Conservation (phyloP, 805 yeast genomes). For the Metschnikowia similis region DNA sequence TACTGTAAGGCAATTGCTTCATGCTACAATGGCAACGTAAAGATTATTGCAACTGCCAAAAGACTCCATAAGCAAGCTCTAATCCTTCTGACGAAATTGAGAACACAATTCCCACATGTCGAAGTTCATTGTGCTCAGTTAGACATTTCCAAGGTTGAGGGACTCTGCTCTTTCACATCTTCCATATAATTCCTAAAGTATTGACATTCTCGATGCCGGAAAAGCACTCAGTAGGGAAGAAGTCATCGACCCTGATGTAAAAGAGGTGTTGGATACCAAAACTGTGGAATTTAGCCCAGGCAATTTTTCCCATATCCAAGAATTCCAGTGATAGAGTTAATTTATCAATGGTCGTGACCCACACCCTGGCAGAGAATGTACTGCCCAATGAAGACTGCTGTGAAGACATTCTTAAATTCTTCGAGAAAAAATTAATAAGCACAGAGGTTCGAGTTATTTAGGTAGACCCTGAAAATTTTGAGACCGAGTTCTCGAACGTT, state of each 20-base stretch:
- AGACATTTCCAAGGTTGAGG: conserved; percentile 39
- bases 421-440: conserved; percentile 71
- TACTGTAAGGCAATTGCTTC: conserved; percentile 84
- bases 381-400: conserved; percentile 72
- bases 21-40: conserved; percentile 69
- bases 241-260: conserved; percentile 71
- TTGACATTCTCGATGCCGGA: conserved; percentile 70
- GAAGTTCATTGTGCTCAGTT: conserved; percentile 56
- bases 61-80: conserved; percentile 59
- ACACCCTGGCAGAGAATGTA: conserved; percentile 74
- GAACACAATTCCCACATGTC: conserved; percentile 44
- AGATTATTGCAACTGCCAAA: conserved; percentile 74
- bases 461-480: conserved; percentile 76
- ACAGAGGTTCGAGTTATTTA: conserved; percentile 70
- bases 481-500: conserved; percentile 67
- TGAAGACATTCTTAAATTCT: conserved; percentile 65
- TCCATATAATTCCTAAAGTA: conserved; percentile 57
- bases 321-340: conserved; percentile 72
- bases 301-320: conserved; percentile 67
- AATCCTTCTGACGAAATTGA: conserved; percentile 47
- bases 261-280: conserved; percentile 78
- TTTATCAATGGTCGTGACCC: conserved; percentile 68
- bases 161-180: conserved; percentile 44
- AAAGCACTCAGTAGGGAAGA: conserved; percentile 73
- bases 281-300: conserved; percentile 84